Base-by-base conservation (phyloP, 495 filamentous ascomycete genomes). In the Penicillium roqueforti region DNA sequence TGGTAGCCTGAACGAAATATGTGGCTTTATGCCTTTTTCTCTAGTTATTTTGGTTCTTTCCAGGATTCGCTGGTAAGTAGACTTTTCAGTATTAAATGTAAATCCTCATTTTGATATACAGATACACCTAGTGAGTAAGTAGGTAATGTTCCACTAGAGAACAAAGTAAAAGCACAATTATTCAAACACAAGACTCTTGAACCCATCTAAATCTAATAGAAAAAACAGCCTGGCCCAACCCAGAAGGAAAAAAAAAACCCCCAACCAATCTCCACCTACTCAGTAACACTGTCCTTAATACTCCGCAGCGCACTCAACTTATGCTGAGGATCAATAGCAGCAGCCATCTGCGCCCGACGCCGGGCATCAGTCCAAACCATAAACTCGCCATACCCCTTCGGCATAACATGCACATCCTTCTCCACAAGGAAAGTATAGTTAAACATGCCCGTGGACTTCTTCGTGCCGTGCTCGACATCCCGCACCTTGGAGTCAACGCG, bases 351-450 rank as follows among this genome's bases (percentile, higher is more conserved):
- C 11, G 80, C 82, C 22, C 86, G 73, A 55, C 87, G 69, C 50
- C 87, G 63, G 8, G 87, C 86, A 72, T 92, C 87, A 19, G 88
- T 74, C 75, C 85, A 92, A 66, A 88, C 79, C 87, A 91, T 91
- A 59, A 84, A 89, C 66, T 92, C 85, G 11, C 78, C 74, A 61
- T 91, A 92, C 1, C 78, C 84, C 63, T 84, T 75, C 19, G 89
- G 89, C 76, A 92, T 83, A 25, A 92, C 83, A 59, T 85, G 78
- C 28, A 92, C 72, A 62, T 88, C 80, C 63, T 78, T 84, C 37
- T 84, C 80, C 19, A 92, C 88, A 29, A 82, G 73, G 67, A 92
- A 92, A 0, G 89, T 92, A 62, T 95, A 92, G 55, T 92, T 89
- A 66, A 95, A 92, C 63, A 86, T 83, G 2, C 89, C 89, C 1